phyloP scores from a whole-genome alignment of 345 rosid genomes.

The Lagerstroemia speciosa region DNA sequence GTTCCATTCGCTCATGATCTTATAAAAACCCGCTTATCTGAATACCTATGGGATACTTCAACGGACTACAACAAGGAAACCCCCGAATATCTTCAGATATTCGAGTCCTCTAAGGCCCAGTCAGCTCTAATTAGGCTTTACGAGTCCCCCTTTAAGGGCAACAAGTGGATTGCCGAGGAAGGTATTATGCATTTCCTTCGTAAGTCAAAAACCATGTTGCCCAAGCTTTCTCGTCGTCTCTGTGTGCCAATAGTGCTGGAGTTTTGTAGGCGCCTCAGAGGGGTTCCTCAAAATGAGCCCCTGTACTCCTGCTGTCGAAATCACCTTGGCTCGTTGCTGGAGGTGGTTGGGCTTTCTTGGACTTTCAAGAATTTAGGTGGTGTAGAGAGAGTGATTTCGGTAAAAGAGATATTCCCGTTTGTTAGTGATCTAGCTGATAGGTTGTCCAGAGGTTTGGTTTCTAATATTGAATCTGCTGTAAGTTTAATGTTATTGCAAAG shows the following conservation, averaged over 20 bases:
- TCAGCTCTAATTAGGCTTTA: conserved; percentile 67
- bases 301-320: conserved; percentile 66
- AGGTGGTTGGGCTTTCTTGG: conserved; percentile 20
- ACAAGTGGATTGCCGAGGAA: conserved; percentile 45
- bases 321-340: conserved; percentile 55
- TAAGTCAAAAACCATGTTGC: conserved; percentile 21
- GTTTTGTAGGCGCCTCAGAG: conserved; percentile 72
- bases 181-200: conserved; percentile 48
- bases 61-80: conserved; percentile 25
- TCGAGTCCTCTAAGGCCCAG: conserved; percentile 56
- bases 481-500: conserved; percentile 24
- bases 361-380: conserved; percentile 18
- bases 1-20: too few species aligned
- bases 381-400: conserved; percentile 20
- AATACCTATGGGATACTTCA: conserved; percentile 38
- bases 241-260: conserved; percentile 62
- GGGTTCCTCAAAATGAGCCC: conserved; percentile 30
- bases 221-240: conserved; percentile 18
- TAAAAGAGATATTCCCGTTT: conserved; percentile 61
- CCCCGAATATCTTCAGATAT: conserved; percentile 42
- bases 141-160: conserved; percentile 32
- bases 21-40: conserved; percentile 31
- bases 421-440: conserved; percentile 53
- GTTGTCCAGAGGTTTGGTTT: conserved; percentile 36
- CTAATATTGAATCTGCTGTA: conserved; percentile 17